Percentiles rank a stretch among this genome's conserved stretches.
phyloP scores from a whole-genome alignment of 2,329 filamentous ascomycete species.

The Penicillium sumatraense region DNA sequence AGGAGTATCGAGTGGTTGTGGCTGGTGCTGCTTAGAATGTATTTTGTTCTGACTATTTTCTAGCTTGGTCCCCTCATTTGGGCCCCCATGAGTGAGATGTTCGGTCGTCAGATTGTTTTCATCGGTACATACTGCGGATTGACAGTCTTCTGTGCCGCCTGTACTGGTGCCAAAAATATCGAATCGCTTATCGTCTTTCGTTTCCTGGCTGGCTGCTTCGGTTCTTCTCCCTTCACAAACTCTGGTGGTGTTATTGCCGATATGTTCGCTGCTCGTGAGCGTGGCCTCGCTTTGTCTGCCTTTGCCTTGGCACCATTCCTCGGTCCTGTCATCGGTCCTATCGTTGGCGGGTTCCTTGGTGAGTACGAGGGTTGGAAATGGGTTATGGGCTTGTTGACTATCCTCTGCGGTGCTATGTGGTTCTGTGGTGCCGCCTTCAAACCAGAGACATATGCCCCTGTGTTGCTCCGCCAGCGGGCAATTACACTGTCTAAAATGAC shows the following conservation, averaged over 20 bases:
- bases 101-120: slow-evolving; percentile 42
- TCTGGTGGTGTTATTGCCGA: slow-evolving; percentile 67
- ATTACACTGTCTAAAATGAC: slow-evolving; percentile 53
- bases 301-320: slow-evolving; percentile 72
- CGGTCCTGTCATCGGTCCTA: slow-evolving; percentile 67
- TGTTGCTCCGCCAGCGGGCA: slow-evolving; percentile 57
- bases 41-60: background rate
- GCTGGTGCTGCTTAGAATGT: too few species aligned
- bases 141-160: slow-evolving; percentile 65
- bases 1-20: too few species aligned
- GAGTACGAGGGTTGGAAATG: slow-evolving; percentile 70
- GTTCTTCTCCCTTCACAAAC: slow-evolving; percentile 66
- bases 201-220: slow-evolving; percentile 68
- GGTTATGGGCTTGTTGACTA: slow-evolving; percentile 67
- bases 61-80: slow-evolving; percentile 49
- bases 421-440: slow-evolving; percentile 35
- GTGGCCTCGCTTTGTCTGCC: slow-evolving; percentile 64
- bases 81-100: slow-evolving; percentile 46
- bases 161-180: slow-evolving; percentile 62
- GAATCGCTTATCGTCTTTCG: slow-evolving; percentile 67
- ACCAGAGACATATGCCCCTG: slow-evolving; percentile 52
- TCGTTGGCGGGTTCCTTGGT: slow-evolving; percentile 69
- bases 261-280: slow-evolving; percentile 59
- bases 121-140: slow-evolving; percentile 46
- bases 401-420: slow-evolving; percentile 67